Evolutionary conservation across 225 moss, liverwort and hornwort species (phyloP), one percentile per base, ranked within the genome.

Genomic region (Pleurozium schreberi): DNA sequence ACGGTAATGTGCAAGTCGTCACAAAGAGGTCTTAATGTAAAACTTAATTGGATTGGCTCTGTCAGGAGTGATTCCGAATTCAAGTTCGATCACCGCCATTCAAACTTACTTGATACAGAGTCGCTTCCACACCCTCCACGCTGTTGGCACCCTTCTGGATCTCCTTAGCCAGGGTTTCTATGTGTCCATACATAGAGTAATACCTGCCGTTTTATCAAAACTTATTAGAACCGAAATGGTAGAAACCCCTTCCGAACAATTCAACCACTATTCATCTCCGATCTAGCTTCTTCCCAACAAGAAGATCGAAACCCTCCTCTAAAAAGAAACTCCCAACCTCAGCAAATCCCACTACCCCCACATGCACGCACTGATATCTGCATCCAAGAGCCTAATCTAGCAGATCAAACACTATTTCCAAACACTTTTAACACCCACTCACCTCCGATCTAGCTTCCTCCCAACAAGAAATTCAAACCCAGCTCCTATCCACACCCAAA

Each of bases 101-200:
- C 38, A 38, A 49, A 74, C 85, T 93, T 74, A 93, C 94, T 85
- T 93, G 94, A 71, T 81, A 94, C 80, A 94, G 87, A 88, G 85
- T 91, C 49, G 92, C 94, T 69, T 94, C 93, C 66, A 94, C 93
- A 26, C 93, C 93, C 50, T 91, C 90, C 23, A 94, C 94, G 59
- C 92, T 90, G 82, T 59, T 92, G 76, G 94, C 94, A 12, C 94
- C 94, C 75, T 92, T 90, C 87, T 89, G 91, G 28, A 94, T 94
- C 89, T 92, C 93, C 85, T 45, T 88, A 20, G 94, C 94, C 17
- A 94, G 91, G 53, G 84, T 3, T 75, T 91, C 94, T 27, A 94
- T 62, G 84, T 94, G 94, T 21, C 94, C 93, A 88, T 93, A 94
- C 93, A 93, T 94, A 75, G 94, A 94, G 75, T 94, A 94, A 74